Evolutionary conservation across 352 stramenopile species (phyloP), one percentile per base, ranked within the genome.

Genomic region (Pythium rishiriense): DNA sequence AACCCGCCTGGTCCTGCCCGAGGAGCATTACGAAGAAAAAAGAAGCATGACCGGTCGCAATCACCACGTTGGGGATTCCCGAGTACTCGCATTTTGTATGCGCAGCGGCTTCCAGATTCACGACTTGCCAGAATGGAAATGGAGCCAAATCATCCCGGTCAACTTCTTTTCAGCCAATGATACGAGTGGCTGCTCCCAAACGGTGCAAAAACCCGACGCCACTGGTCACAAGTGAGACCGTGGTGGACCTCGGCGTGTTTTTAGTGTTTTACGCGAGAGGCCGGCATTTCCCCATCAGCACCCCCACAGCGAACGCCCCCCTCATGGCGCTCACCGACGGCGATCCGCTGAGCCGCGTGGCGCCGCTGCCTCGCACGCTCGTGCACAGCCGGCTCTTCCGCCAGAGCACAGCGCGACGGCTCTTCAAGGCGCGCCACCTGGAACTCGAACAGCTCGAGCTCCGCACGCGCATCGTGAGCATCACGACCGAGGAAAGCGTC

Each of bases 401-500:
- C 14, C 66, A 77, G 33, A 66, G 74, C 26, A 72, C 70, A 24
- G 81, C 74, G 51, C 78, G 78, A 10, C 78, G 78, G 17, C 67
- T 87, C 63, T 79, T 85, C 61, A 82, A 88, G 70, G 73, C 75
- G 50, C 79, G 79, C 48, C 79, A 82, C 22, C 69, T 80, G 33
- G 74, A 84, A 22, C 68, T 76, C 51, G 74, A 61, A 51, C 75
- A 85, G 45, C 52, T 88, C 48, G 68, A 81, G 48, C 85, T 88
- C 48, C 67, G 61, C 61, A 79, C 75, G 45, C 39, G 31, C 42
- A 50, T 68, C 19, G 61, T 62, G 9, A 68, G 53, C 33, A 19
- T 58, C 22, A 52, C 54, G 6, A 68, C 26, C 17, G 51, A 50
- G 29, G 53, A 57, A 21, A 42, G 7, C 35, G 37, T 58, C 3